A percentile compares a stretch with the other conserved stretches of the same genome.
Evolutionary conservation across 2,329 filamentous ascomycete genomes (phyloP).

Genomic region (Neopestalotiopsis sp.): DNA sequence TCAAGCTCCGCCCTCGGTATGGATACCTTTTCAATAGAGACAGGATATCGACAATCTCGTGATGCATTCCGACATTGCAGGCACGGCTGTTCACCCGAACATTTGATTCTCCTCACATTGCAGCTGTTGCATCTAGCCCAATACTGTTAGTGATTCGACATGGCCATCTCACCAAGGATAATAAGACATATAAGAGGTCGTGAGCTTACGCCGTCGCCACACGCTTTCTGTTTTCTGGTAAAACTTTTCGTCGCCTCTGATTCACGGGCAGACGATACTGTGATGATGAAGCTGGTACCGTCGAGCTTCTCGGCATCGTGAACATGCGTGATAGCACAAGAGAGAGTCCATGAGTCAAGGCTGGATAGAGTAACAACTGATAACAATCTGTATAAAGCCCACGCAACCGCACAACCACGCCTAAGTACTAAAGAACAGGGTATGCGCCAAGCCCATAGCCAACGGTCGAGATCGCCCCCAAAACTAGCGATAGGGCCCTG

Average conservation of each 20-base stretch:
- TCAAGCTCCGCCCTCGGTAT: constrained; percentile 48
- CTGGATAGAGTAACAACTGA: background rate
- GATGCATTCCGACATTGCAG: constrained; percentile 47
- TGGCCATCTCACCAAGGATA: constrained; percentile 1
- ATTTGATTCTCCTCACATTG: constrained; percentile 57
- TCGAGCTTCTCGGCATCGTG: constrained; percentile 14
- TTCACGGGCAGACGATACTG: constrained; percentile 52
- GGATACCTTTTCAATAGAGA: constrained; percentile 47
- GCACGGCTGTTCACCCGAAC: constrained; percentile 55
- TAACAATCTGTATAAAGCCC: background rate
- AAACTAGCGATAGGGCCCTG: background rate
- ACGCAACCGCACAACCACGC: background rate
- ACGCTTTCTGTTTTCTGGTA: constrained; percentile 51
- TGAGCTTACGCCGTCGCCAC: constrained; percentile 52
- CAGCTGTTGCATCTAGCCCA: constrained; percentile 54
- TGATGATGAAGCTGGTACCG: constrained; percentile 6
- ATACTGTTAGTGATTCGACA: background rate
- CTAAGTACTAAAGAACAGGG: background rate
- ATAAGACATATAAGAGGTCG: background rate
- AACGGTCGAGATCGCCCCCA: background rate
- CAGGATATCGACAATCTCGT: constrained; percentile 54
- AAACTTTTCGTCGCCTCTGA: constrained; percentile 53
- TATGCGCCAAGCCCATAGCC: background rate
- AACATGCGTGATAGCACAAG: background rate
- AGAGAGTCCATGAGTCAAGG: background rate